phyloP scores from a whole-genome alignment of 164 flowering plant genomes.

The Amborella trichopoda region DNA sequence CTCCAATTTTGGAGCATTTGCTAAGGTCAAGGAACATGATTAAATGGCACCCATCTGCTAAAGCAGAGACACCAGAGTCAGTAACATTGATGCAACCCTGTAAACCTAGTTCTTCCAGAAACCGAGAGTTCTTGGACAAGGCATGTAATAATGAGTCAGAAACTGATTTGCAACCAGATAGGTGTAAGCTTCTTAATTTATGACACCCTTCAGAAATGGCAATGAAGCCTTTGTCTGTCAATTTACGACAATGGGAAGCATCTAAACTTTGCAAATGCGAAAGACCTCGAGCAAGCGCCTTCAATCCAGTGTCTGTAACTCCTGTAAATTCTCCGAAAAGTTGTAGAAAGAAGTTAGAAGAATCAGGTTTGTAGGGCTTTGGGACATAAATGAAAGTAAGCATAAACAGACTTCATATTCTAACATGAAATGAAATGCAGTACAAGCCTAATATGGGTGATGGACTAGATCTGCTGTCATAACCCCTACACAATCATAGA shows the following conservation, averaged over 20 bases:
- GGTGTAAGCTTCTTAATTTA: slow-evolving; percentile 48
- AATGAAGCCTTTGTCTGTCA: slow-evolving; percentile 71
- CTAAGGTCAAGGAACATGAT: slow-evolving; percentile 52
- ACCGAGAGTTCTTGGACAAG: slow-evolving; percentile 52
- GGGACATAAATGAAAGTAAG: background rate
- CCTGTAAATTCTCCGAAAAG: slow-evolving; percentile 28
- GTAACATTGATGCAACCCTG: slow-evolving; percentile 65
- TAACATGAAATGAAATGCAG: background rate
- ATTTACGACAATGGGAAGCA: slow-evolving; percentile 71
- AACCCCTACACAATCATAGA: too few relatives aligned
- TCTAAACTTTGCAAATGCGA: slow-evolving; percentile 56
- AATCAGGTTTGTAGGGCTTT: background rate
- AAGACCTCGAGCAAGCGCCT: slow-evolving; percentile 52
- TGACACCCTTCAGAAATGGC: slow-evolving; percentile 62
- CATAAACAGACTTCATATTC: background rate
- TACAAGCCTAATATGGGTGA: too few relatives aligned
- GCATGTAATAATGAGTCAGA: slow-evolving; percentile 36
- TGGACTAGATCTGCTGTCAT: too few relatives aligned
- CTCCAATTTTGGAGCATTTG: slow-evolving; percentile 73
- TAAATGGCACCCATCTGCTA: slow-evolving; percentile 52
- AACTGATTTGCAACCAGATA: slow-evolving; percentile 58
- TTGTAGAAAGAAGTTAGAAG: background rate
- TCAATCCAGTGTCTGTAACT: slow-evolving; percentile 71
- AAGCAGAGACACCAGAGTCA: slow-evolving; percentile 52
- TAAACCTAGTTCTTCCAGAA: slow-evolving; percentile 54